A percentile compares a stretch with the other conserved stretches of the same genome.
These are phyloP conservation scores for Chimonanthus praecox DNA, from an alignment of 164 flowering plant genomes.

Conservation along the genomic window DNA sequence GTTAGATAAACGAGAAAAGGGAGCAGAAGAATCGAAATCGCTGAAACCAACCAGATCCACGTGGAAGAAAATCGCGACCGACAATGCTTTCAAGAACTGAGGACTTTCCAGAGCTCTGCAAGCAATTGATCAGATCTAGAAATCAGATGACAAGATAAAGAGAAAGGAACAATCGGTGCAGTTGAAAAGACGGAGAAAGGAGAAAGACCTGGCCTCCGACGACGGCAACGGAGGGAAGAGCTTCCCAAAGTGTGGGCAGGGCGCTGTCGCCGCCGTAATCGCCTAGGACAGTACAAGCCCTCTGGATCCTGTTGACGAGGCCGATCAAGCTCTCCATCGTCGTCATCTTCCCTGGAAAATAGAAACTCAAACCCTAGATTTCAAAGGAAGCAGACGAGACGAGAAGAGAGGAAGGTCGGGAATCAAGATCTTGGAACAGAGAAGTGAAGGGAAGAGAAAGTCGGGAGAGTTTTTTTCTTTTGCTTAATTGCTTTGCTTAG, in stretches of 20 bases:
- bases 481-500: neutral
- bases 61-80: slow-evolving; percentile 77
- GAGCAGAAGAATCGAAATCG: neutral
- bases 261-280: slow-evolving; percentile 56
- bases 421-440: neutral
- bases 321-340: slow-evolving; percentile 67
- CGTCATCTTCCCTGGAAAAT: slow-evolving; percentile 22
- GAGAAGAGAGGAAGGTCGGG: neutral
- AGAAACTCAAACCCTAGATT: neutral
- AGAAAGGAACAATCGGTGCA: neutral
- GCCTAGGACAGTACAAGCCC: slow-evolving; percentile 65
- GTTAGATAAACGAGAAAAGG: neutral
- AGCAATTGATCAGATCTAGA: neutral
- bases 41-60: slow-evolving; percentile 60
- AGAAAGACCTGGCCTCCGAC: slow-evolving; percentile 83
- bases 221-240: slow-evolving; percentile 88
- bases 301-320: slow-evolving; percentile 55
- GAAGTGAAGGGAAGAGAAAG: too few relatives aligned
- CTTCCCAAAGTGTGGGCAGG: slow-evolving; percentile 83
- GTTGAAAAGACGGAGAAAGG: neutral
- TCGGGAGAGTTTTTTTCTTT: too few relatives aligned
- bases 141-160: neutral
- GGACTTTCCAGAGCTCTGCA: slow-evolving; percentile 81
- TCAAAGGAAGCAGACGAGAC: neutral
- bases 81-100: slow-evolving; percentile 83